Evolutionary conservation across 2,329 filamentous ascomycete species (phyloP), one percentile per base, ranked within the genome.

Genomic region (Arthroderma uncinatum): DNA sequence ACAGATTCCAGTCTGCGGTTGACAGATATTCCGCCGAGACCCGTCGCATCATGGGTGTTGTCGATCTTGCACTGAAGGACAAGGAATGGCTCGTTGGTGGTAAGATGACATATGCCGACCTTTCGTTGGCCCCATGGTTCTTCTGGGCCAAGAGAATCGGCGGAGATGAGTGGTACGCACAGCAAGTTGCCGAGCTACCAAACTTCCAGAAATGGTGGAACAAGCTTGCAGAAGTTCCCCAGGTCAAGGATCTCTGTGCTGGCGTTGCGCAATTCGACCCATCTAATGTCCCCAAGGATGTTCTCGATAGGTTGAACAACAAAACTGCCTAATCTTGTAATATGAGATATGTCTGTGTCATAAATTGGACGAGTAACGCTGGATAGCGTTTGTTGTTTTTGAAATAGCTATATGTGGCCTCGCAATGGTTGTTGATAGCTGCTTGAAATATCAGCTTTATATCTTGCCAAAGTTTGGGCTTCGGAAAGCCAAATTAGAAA

Each of bases 21-120:
- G 70, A 75, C n/a, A 67, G 78, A 8, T 81, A 80, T 65, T 61
- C 61, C 8, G 69, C 73, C 7, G 76, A 80, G 64, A 68, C 76
- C n/a, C 66, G 68, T 12, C 71, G 78, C 5, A 71, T 80, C 1
- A 69, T 72, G 4, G 65, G 67, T 2, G 77, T 80, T 1, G 58
- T 81, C 14, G 74, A 80, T 28, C 36, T 55, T 1, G 53, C 33
- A 21, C n/a, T 55, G 10, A 56, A 56, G 14, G 40, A 56, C 54
- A 47, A 36, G 19, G 54, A 56, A 4, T 56, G 42, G 39, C 54
- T 56, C 9, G 54, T 56, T 56, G 54, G 54, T 34, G 54, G 40
- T 28, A 56, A 48, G 40, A 47, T 56, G 39, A 56, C 25, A n/a
- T 56, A 48, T 34, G 54, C 42, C 23, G 54, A 56, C 21, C 12